A percentile compares a stretch with the other conserved stretches of the same genome.
phyloP scores from a whole-genome alignment of 2,329 filamentous ascomycete species.

The Cordyceps cicadae region DNA sequence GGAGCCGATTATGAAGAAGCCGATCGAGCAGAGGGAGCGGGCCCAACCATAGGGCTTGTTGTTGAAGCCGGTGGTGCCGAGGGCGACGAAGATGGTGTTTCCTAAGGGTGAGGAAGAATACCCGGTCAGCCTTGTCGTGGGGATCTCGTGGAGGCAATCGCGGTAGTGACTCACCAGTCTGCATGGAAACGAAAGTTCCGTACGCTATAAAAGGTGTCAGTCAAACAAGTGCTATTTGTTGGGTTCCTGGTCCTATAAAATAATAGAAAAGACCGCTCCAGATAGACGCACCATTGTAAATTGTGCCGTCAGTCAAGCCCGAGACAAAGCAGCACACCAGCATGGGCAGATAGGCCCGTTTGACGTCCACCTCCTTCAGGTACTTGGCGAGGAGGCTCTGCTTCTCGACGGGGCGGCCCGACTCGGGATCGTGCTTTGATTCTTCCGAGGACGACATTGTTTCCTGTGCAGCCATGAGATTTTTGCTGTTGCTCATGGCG shows the following conservation, averaged over 20 bases:
- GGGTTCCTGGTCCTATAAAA: background rate
- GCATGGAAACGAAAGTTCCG: conserved; percentile 33
- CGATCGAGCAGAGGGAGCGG: conserved; percentile 40
- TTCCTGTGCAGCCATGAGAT: background rate
- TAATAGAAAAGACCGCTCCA: background rate
- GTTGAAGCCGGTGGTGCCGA: conserved; percentile 44
- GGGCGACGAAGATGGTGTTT: conserved; percentile 55
- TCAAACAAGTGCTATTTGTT: background rate
- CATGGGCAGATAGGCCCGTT: conserved; percentile 27
- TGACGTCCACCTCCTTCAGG: conserved; percentile 14
- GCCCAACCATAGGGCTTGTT: conserved; percentile 44
- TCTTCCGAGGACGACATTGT: conserved; percentile 9
- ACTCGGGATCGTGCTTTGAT: conserved; percentile 14
- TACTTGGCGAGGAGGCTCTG: conserved; percentile 4
- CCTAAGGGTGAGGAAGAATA: conserved; percentile 23
- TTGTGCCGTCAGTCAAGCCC: conserved; percentile 32
- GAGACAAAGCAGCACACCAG: conserved; percentile 31
- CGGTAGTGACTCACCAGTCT: conserved; percentile 21
- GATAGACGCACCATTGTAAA: conserved; percentile 26
- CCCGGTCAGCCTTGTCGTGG: background rate
- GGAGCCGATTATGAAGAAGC: conserved; percentile 45
- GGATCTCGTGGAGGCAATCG: background rate
- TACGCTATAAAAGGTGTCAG: conserved; percentile 17
- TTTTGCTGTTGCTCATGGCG: background rate
- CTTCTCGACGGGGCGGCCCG: conserved; percentile 11